Conservation (phyloP, 768 basidiomycete species). For the Suillus alpinus region DNA sequence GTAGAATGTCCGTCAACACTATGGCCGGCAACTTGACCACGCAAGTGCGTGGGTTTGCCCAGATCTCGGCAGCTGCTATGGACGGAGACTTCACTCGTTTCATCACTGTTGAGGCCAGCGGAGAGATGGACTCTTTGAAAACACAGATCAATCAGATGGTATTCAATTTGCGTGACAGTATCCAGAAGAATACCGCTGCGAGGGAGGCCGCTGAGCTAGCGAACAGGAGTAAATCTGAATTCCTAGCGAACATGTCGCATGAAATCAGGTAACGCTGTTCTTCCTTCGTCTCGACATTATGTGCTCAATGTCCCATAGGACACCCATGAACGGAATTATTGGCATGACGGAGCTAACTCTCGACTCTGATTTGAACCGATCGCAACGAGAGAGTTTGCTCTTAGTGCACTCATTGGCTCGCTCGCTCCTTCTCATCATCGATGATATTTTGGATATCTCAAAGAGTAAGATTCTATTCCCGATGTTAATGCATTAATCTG, state of each 20-base stretch:
- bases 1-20: slow-evolving; percentile 90
- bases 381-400: slow-evolving; percentile 92
- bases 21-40: slow-evolving; percentile 98
- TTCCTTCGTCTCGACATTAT: slow-evolving; percentile 24
- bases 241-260: slow-evolving; percentile 98
- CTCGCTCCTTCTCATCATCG: slow-evolving; percentile 92
- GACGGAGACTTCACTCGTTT: slow-evolving; percentile 98
- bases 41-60: slow-evolving; percentile 97
- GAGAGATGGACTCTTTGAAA: slow-evolving; percentile 99
- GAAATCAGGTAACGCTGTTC: slow-evolving; percentile 68
- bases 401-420: slow-evolving; percentile 94
- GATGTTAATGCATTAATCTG: background rate
- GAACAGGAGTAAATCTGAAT: slow-evolving; percentile 96
- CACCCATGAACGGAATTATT: slow-evolving; percentile 99
- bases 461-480: slow-evolving; percentile 69
- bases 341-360: slow-evolving; percentile 99
- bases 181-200: slow-evolving; percentile 98
- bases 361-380: slow-evolving; percentile 91
- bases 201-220: slow-evolving; percentile 96
- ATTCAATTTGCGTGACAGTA: slow-evolving; percentile 91
- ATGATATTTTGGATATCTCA: slow-evolving; percentile 98
- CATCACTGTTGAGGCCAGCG: slow-evolving; percentile 97
- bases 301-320: slow-evolving; percentile 48
- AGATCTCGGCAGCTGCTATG: slow-evolving; percentile 97
- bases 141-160: slow-evolving; percentile 99